Evolutionary conservation across 805 yeast species (phyloP).

Genomic region (Torulaspora microellipsoides): DNA sequence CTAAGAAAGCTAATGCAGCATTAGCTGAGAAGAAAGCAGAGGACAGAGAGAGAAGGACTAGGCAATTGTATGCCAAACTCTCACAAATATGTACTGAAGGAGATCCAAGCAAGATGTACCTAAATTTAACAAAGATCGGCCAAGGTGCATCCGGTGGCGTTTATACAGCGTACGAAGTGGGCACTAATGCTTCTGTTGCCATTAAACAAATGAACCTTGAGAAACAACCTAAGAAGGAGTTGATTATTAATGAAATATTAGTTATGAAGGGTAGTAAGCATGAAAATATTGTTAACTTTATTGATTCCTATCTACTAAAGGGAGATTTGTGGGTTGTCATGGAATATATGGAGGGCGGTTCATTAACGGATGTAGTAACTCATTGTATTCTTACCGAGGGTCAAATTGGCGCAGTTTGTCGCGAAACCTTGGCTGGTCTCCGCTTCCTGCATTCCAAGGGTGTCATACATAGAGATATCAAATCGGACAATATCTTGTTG

Average conservation of each 20-base stretch:
- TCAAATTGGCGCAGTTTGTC: constrained; percentile 91
- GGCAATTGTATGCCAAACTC: constrained; percentile 65
- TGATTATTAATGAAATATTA: constrained; percentile 88
- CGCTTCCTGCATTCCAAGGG: constrained; percentile 86
- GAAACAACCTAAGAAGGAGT: constrained; percentile 91
- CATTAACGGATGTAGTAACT: constrained; percentile 90
- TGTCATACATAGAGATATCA: constrained; percentile 93
- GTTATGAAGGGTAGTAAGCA: constrained; percentile 94
- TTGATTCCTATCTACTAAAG: constrained; percentile 73
- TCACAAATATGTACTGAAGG: constrained; percentile 75
- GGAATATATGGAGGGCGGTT: constrained; percentile 99
- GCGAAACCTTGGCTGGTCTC: constrained; percentile 84
- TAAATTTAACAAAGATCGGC: constrained; percentile 77
- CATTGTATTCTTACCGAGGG: constrained; percentile 85
- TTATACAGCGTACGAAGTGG: constrained; percentile 71
- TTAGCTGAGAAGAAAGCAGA: constrained; percentile 72
- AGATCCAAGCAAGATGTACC: constrained; percentile 71
- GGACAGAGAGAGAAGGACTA: constrained; percentile 67
- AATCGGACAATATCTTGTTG: constrained; percentile 85
- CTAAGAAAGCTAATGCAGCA: constrained; percentile 28
- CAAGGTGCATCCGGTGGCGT: constrained; percentile 99
- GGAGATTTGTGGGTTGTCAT: constrained; percentile 93
- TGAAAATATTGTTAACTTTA: constrained; percentile 87
- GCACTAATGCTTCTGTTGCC: constrained; percentile 65
- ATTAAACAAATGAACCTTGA: constrained; percentile 94